Evolutionary conservation across 768 basidiomycete species (phyloP).

Genomic region (Gymnopilus dilepis): DNA sequence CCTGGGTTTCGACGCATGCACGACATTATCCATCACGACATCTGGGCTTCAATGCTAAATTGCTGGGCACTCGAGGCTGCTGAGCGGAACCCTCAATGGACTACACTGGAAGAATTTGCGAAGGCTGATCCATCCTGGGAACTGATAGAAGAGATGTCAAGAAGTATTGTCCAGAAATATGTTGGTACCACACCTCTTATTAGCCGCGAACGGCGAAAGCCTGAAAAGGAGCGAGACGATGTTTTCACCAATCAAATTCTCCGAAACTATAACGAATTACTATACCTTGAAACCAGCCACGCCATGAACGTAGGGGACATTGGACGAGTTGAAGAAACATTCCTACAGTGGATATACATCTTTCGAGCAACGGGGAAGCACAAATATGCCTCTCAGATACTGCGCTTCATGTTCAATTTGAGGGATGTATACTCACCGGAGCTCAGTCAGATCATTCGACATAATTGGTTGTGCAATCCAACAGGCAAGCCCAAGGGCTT

Average conservation of each 20-base stretch:
- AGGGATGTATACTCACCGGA: constrained; percentile 15
- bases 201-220: neutral
- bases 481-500: no score
- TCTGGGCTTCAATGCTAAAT: constrained; percentile 31
- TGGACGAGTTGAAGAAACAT: constrained; percentile 30
- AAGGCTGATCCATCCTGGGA: constrained; percentile 32
- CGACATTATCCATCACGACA: constrained; percentile 36
- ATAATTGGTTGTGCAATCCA: no score
- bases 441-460: no score
- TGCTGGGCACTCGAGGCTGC: constrained; percentile 34
- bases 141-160: constrained; percentile 31
- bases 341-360: constrained; percentile 32
- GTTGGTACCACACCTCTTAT: constrained; percentile 8
- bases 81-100: neutral
- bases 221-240: constrained; percentile 28
- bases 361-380: constrained; percentile 39
- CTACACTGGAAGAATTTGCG: constrained; percentile 35
- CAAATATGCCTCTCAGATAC: constrained; percentile 38
- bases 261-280: neutral
- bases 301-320: constrained; percentile 41
- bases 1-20: constrained; percentile 44
- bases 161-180: constrained; percentile 25
- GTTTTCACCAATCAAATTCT: no score
- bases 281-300: constrained; percentile 45
- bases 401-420: constrained; percentile 32